Base-by-base conservation (phyloP, 305 asterid species). In the Fraxinus albicans region DNA sequence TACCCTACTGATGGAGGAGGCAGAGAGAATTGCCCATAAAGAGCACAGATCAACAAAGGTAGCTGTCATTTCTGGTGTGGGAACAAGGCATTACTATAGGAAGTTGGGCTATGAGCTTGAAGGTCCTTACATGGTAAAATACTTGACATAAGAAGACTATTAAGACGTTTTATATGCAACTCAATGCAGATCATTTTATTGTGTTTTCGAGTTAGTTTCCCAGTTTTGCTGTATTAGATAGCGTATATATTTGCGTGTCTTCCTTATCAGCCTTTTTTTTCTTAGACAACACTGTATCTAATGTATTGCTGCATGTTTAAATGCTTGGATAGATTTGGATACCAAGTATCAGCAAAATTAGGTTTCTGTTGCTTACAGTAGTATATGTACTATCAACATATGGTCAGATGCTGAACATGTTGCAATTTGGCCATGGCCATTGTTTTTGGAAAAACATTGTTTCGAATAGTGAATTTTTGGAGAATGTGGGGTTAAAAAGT, bases 101-200 rank as follows among this genome's bases (percentile, higher is more conserved):
- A 96, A 94, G 86, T 85, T 96, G 89, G 98, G 99, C 3, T 96
- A 94, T 77, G 98, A 93, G 89, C 97, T 96, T 77, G 98, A 96
- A 91, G 99, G 99, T 78, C 98, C 98, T 50, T 96, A 93, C 92
- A 96, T 94, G 98, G 97, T 96, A 73, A 96, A 96, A 89, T 85
- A 86, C 87, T 96, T 94, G 77, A 63, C 77, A 21, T 91, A 31
- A 70, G 76, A 10, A 70, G 21, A 31, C 76, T 70, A 12, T 4
- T 25, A 31, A 27, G 19, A 15, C 12, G 13, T 15, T 13, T 13
- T 1, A 34, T n/a, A 70, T 15, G 38, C 76, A 31, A 70, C 38
- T 17, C 73, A 67, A 27, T 3, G 34, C 35, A 27, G 73, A 10
- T 27, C 2, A 69, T 69, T 69, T 69, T 3, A 31, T 13, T 0